Base-by-base conservation (phyloP, 805 yeast species). In the Candida stauntonica region DNA sequence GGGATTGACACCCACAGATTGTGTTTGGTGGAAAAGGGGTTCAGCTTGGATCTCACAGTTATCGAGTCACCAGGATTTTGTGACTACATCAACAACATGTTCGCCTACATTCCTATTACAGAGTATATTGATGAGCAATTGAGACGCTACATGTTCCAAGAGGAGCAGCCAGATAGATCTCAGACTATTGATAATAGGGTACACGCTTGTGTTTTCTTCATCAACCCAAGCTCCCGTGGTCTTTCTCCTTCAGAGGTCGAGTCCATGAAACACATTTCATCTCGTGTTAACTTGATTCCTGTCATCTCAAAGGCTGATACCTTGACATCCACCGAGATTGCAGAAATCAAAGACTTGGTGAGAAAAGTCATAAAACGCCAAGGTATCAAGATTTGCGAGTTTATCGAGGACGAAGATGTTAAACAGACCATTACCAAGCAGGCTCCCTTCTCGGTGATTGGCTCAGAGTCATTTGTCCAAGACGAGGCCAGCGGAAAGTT, bases 1-100 rank as follows among this genome's bases (percentile, higher is more conserved):
- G 47, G 44, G 17, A 59, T 72, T 16, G 41, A 48, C 4, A 52
- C 61, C 5, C 60, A 69, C 35, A 59, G 66, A 38, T 74, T 76
- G 41, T 73, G 71, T 44, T 66, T 87, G 36, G 70, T 66, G 41
- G 94, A 85, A 55, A 67, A 76, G 32, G 68, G 65, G 8, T 80
- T 80, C 52, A 67, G 67, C 42, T 62, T 86, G 44, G 72, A 74
- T 24, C 68, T 87, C 39, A 79, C 73, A 26, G 68, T 79, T 8
- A 70, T 85, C 50, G 91, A 85, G 54, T 79, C 88, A 17, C 86
- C 84, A 5, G 89, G 87, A 0, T 86, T 81, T 61, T 93, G 93
- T 19, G 82, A 77, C 50, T 66, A 64, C 35, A 72, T 81, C 44
- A 77, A 88, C 63, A 84, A 80, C 56, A 64, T 66, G 38, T 75